Base-by-base conservation (phyloP, 148 eudicot species). In the Rhododendron henanense region DNA sequence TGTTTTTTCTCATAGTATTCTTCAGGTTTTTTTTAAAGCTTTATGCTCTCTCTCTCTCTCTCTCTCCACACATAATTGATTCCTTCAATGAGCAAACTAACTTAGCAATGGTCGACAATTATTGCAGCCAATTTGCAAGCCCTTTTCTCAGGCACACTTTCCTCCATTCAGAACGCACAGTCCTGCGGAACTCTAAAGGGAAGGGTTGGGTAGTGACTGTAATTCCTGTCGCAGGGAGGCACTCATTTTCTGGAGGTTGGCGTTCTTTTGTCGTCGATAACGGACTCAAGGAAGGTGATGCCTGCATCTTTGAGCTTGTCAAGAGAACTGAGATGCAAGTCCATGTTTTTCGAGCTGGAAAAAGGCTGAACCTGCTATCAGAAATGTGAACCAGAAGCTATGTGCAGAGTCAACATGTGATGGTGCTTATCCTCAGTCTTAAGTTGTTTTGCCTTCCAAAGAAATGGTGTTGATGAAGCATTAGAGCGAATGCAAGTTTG, bases 231-330 rank as follows among this genome's bases (percentile, higher is more conserved):
- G 13, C 25, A 10, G 16, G 21, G 15, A 82, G 35, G 8, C 35
- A 61, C 48, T 5, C 35, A 23, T 61, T 82, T 23, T 82, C 51
- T 61, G 75, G 21, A 39, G 84, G 84, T 16, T 82, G 84, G 84
- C 73, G 35, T 61, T 65, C 21, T 11, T 82, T 82, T 41, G 53
- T 61, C 9, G 0, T 15, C 11, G 84, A 39, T 6, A 82, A 82
- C 23, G 19, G 25, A 18, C 84, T 82, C 50, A 82, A 82, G 75
- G 10, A 21, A 61, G 75, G 75, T 37, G 84, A 82, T 82, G 35
- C 15, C 33, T 82, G 84, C 84, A 82, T 82, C 11, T 82, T 82
- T 23, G 84, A 61, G 84, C 53, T 82, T 63, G 51, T 82, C 31
- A 44, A 61, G 48, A 41, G 2, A 61, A 63, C 13, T 5, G 51